phyloP scores from a whole-genome alignment of 2,329 filamentous ascomycete species.

The Chalaropsis ovoidea region DNA sequence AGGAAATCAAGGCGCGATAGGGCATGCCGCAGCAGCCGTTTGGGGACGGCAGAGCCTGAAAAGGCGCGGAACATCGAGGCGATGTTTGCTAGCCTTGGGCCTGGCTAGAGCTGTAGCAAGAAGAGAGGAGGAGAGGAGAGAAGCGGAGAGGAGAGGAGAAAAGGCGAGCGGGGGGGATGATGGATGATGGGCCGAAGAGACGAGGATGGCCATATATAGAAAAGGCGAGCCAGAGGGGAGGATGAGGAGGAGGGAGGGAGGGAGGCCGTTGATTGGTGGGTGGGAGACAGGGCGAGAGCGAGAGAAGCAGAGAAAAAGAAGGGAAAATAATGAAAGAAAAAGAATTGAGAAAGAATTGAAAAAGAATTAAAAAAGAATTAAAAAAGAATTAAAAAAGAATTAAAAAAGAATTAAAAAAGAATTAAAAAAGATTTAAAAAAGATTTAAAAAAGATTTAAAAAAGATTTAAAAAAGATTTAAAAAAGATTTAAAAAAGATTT shows the following conservation, averaged over 20 bases:
- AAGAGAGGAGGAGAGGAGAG: background rate
- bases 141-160: background rate
- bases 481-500: too few relatives aligned
- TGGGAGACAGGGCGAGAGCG: background rate
- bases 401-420: background rate
- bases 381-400: background rate
- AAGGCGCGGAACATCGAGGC: conserved; percentile 54
- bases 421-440: background rate
- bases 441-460: too few relatives aligned
- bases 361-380: background rate
- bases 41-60: conserved; percentile 65
- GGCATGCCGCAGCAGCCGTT: conserved; percentile 77
- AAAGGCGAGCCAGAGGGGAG: background rate
- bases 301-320: too few relatives aligned
- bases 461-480: too few relatives aligned
- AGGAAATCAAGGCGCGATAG: conserved; percentile 75
- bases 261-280: background rate
- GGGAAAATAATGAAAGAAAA: too few relatives aligned
- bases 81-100: conserved; percentile 7
- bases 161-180: background rate
- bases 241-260: background rate
- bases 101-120: background rate
- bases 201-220: background rate
- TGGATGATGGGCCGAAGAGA: background rate
- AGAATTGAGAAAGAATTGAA: too few relatives aligned